Conservation (phyloP, 192 early-diverging fungal genomes). For the Umbelopsis sp. region DNA sequence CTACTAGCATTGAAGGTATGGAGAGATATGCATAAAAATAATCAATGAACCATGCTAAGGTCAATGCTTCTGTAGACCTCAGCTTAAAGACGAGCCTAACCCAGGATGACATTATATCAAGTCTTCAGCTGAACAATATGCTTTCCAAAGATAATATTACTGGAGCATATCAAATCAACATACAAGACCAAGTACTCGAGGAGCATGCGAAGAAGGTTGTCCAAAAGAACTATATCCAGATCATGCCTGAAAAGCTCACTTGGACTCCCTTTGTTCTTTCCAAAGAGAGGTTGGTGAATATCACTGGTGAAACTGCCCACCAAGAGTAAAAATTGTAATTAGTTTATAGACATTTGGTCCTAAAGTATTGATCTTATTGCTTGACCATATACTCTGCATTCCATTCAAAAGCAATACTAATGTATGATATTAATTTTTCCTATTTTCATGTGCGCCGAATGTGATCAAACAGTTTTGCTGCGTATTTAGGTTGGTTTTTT, state of each 20-base stretch:
- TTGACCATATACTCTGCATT: too few species aligned
- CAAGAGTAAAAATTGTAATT: not conserved
- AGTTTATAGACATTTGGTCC: not conserved
- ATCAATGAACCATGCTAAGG: not conserved
- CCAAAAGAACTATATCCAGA: conserved; percentile 51
- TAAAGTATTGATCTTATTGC: too few species aligned
- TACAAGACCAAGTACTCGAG: conserved; percentile 46
- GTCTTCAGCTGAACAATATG: conserved; percentile 63
- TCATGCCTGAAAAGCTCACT: conserved; percentile 61
- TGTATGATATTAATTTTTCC: too few species aligned
- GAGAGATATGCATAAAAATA: not conserved
- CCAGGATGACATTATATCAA: conserved; percentile 79
- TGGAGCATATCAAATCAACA: conserved; percentile 48
- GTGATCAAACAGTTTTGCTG: too few species aligned
- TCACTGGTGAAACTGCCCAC: not conserved
- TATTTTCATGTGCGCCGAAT: too few species aligned
- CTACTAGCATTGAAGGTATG: conserved; percentile 54
- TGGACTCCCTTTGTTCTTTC: conserved; percentile 74
- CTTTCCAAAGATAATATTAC: conserved; percentile 23
- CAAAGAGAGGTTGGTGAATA: conserved; percentile 15
- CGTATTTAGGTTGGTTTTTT: too few species aligned
- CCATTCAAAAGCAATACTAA: too few species aligned
- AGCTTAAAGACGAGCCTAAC: conserved; percentile 74
- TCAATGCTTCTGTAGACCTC: conserved; percentile 45
- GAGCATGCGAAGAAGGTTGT: conserved; percentile 47